These are phyloP conservation scores for Candida montana DNA, from an alignment of 805 yeast genomes.

Conservation along the genomic window DNA sequence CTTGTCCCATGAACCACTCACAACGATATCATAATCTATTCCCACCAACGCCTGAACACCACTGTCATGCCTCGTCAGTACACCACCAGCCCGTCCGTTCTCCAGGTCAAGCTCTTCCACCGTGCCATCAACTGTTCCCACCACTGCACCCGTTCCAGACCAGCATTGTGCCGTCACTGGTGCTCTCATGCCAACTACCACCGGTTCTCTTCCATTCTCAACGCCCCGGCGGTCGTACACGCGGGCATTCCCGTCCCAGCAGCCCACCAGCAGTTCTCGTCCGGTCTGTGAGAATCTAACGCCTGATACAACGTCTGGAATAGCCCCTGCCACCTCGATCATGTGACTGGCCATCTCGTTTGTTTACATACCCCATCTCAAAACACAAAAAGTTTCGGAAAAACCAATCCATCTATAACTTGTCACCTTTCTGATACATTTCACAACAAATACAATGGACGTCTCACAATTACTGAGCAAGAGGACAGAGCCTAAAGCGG, in stretches of 20 bases:
- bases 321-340: slow-evolving; percentile 22
- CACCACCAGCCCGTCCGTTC: slow-evolving; percentile 27
- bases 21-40: slow-evolving; percentile 28
- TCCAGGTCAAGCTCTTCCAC: slow-evolving; percentile 48
- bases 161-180: slow-evolving; percentile 21
- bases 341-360: not conserved
- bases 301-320: slow-evolving; percentile 39
- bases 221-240: slow-evolving; percentile 43
- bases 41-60: slow-evolving; percentile 35
- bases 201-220: no score
- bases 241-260: slow-evolving; percentile 53
- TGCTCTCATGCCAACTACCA: no score
- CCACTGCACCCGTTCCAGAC: slow-evolving; percentile 30
- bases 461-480: slow-evolving; percentile 27
- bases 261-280: slow-evolving; percentile 40
- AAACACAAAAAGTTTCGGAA: no score
- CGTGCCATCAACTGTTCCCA: slow-evolving; percentile 53
- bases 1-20: slow-evolving; percentile 63
- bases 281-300: slow-evolving; percentile 33
- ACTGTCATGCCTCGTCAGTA: slow-evolving; percentile 29
- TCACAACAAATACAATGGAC: no score
- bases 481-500: slow-evolving; percentile 13
- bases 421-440: no score
- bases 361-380: not conserved
- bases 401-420: no score